A percentile compares a stretch with the other conserved stretches of the same genome.
phyloP scores from a whole-genome alignment of 441 rosid species.

The Flueggea neowawraea region DNA sequence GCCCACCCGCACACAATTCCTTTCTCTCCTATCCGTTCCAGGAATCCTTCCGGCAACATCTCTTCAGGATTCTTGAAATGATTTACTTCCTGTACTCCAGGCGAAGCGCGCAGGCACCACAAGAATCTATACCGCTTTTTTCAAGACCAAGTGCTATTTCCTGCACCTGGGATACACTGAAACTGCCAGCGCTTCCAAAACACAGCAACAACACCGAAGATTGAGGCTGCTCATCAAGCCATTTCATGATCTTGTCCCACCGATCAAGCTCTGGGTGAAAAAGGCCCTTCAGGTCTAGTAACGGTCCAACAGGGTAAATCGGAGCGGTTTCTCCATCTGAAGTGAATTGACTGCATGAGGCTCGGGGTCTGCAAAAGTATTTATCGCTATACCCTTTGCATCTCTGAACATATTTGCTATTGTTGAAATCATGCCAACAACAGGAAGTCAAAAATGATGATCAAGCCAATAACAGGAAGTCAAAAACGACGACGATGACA shows the following conservation, averaged over 20 bases:
- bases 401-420: conserved; percentile 16
- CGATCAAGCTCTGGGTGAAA: background rate
- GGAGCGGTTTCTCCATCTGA: conserved; percentile 11
- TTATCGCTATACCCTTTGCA: conserved; percentile 53
- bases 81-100: background rate
- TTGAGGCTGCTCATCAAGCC: conserved; percentile 48
- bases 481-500: no score
- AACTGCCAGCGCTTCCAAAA: conserved; percentile 55
- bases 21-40: conserved; percentile 25
- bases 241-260: conserved; percentile 25
- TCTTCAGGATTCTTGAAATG: conserved; percentile 13
- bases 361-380: conserved; percentile 52
- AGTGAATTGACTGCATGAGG: conserved; percentile 20
- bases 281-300: conserved; percentile 5
- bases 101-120: conserved; percentile 24
- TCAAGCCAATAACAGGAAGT: no score
- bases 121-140: conserved; percentile 19
- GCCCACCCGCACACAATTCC: conserved; percentile 34
- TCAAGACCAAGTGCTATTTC: conserved; percentile 32
- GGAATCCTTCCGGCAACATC: conserved; percentile 40
- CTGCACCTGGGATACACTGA: conserved; percentile 7
- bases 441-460: no score
- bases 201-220: conserved; percentile 51
- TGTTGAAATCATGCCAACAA: no score
- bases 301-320: conserved; percentile 39